phyloP scores from a whole-genome alignment of 1,139 yeast genomes.

The Taphrina populina region DNA sequence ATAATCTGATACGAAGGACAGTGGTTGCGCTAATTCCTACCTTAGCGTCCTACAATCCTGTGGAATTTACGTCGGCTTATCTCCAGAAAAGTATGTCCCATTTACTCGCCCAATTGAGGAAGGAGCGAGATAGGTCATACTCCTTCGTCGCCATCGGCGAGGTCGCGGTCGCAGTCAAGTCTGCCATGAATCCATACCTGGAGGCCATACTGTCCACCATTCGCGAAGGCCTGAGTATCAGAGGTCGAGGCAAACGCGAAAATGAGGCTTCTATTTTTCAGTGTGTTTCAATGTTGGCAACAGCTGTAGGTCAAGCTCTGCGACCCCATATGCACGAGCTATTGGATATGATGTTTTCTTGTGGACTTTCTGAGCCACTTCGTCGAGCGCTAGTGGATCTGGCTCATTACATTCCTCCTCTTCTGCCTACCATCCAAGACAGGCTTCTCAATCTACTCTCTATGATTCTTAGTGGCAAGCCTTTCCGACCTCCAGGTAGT shows the following conservation, averaged over 20 bases:
- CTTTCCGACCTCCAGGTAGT: slow-evolving; percentile 83
- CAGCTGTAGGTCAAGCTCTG: slow-evolving; percentile 91
- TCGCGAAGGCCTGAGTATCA: slow-evolving; percentile 75
- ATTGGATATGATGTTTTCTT: slow-evolving; percentile 72
- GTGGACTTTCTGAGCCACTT: slow-evolving; percentile 79
- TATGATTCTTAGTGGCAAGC: slow-evolving; percentile 75
- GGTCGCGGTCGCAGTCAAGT: slow-evolving; percentile 78
- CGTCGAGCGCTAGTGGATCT: slow-evolving; percentile 69
- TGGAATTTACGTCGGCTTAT: slow-evolving; percentile 73
- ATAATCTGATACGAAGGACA: slow-evolving; percentile 73
- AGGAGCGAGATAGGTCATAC: slow-evolving; percentile 72
- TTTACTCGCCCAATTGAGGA: slow-evolving; percentile 74
- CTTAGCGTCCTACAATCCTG: slow-evolving; percentile 74
- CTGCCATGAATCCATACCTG: slow-evolving; percentile 81
- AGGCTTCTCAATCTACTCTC: slow-evolving; percentile 72
- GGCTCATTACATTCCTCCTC: slow-evolving; percentile 72
- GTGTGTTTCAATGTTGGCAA: slow-evolving; percentile 81
- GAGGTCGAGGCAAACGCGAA: slow-evolving; percentile 64
- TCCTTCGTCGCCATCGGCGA: slow-evolving; percentile 83
- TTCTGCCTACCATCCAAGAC: slow-evolving; percentile 69
- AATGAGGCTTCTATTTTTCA: slow-evolving; percentile 86
- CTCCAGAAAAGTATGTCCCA: slow-evolving; percentile 77
- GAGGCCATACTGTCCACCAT: slow-evolving; percentile 83
- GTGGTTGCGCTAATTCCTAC: slow-evolving; percentile 79
- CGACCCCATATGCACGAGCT: slow-evolving; percentile 86